Evolutionary conservation across 1,139 yeast species (phyloP).

Genomic region (Lodderomyces orthopsilosis): DNA sequence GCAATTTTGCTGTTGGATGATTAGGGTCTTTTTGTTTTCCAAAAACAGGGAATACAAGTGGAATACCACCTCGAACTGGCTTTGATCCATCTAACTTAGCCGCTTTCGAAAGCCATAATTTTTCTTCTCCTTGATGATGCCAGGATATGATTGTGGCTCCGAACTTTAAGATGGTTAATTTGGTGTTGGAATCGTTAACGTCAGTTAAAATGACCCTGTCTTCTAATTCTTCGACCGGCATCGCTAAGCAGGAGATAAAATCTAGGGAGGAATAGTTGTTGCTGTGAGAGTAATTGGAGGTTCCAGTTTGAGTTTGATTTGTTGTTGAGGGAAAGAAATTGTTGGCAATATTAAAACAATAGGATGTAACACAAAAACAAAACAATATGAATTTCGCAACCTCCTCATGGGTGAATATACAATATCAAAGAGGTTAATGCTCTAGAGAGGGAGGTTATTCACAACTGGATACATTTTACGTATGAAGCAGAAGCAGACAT

Average conservation of each 20-base stretch:
- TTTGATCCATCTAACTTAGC: conserved; percentile 87
- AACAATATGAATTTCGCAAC: too few relatives aligned
- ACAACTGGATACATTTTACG: too few relatives aligned
- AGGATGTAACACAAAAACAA: too few relatives aligned
- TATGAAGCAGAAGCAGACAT: too few relatives aligned
- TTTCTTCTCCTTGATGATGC: conserved; percentile 67
- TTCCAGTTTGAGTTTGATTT: background rate
- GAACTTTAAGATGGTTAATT: conserved; percentile 66
- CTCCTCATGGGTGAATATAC: too few relatives aligned
- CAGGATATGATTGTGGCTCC: conserved; percentile 92
- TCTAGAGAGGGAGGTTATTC: too few relatives aligned
- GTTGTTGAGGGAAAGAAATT: conserved; percentile 29
- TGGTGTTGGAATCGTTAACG: conserved; percentile 51
- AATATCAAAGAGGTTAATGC: too few relatives aligned
- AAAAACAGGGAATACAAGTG: conserved; percentile 91
- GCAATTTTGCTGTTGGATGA: conserved; percentile 51
- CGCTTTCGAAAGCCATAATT: conserved; percentile 59
- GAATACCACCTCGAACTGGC: conserved; percentile 97
- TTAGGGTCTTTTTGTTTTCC: conserved; percentile 56
- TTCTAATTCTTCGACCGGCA: conserved; percentile 65
- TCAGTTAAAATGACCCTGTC: conserved; percentile 60
- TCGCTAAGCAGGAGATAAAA: too few relatives aligned
- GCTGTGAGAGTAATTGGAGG: background rate
- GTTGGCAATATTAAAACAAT: too few relatives aligned
- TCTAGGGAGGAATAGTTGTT: background rate